Evolutionary conservation across 1,284 basidiomycete genomes (phyloP).

Genomic region (Lentinula novae-zelandiae): DNA sequence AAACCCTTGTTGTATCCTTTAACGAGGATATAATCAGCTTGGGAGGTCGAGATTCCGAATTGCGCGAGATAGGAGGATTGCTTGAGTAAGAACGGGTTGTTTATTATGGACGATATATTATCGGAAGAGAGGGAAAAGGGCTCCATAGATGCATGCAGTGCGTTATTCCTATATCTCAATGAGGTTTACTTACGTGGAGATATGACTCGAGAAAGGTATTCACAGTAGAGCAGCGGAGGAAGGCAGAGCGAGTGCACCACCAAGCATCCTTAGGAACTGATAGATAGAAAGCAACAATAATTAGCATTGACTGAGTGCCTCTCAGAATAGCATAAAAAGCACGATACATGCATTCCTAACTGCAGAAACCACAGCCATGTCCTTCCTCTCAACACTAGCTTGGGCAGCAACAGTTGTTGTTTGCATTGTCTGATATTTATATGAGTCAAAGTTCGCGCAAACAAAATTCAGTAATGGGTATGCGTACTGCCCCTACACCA

Average conservation of each 20-base stretch:
- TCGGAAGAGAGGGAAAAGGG: constrained; percentile 31
- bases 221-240: constrained; percentile 57
- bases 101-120: constrained; percentile 38
- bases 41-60: constrained; percentile 31
- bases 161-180: constrained; percentile 48
- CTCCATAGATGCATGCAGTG: constrained; percentile 41
- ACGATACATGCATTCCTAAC: constrained; percentile 49
- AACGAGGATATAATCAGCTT: constrained; percentile 40
- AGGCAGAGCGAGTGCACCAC: constrained; percentile 61
- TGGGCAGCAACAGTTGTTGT: constrained; percentile 68
- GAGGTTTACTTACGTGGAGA: constrained; percentile 28
- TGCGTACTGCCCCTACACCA: constrained; percentile 61
- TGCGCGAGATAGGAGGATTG: constrained; percentile 21
- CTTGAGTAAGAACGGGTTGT: constrained; percentile 45
- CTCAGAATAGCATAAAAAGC: too few species aligned
- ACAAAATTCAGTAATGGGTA: neutral
- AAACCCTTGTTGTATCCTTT: constrained; percentile 57
- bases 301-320: too few species aligned
- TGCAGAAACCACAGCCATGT: constrained; percentile 71
- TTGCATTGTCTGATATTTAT: constrained; percentile 44
- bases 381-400: constrained; percentile 59
- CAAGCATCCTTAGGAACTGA: constrained; percentile 64
- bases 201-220: constrained; percentile 11
- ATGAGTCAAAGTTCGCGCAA: neutral
- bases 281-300: neutral